These are phyloP conservation scores for Didymella arachidicola DNA, from an alignment of 2,329 filamentous ascomycete genomes.

Conservation along the genomic window DNA sequence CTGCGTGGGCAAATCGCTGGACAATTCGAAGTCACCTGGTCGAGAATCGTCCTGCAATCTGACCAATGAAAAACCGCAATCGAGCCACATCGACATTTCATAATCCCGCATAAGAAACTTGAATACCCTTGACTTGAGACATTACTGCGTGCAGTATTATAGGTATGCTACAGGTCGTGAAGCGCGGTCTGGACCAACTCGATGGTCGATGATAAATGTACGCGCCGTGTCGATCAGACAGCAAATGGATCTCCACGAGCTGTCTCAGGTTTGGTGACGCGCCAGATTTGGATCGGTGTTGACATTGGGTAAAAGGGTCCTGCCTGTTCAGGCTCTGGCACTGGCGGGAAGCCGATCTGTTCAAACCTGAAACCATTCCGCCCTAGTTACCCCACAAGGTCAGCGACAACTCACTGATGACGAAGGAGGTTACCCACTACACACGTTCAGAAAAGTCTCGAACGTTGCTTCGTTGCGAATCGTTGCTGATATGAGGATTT, in stretches of 20 bases:
- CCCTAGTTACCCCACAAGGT: conserved; percentile 49
- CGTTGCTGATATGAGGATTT: conserved; percentile 73
- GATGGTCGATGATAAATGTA: conserved; percentile 20
- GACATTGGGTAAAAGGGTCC: conserved; percentile 71
- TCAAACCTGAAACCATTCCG: conserved; percentile 48
- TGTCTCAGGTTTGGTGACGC: conserved; percentile 45
- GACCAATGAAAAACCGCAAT: conserved; percentile 31
- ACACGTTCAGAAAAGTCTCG: conserved; percentile 67
- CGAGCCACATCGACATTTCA: conserved; percentile 30
- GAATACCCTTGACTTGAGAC: conserved; percentile 25
- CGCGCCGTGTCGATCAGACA: conserved; percentile 29
- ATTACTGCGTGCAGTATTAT: conserved; percentile 29
- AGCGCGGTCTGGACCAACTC: conserved; percentile 30
- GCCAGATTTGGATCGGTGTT: conserved; percentile 67
- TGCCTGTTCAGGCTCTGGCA: conserved; percentile 55
- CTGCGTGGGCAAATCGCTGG: conserved; percentile 18
- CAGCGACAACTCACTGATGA: conserved; percentile 40
- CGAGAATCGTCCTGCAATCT: conserved; percentile 7
- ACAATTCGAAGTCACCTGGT: conserved; percentile 6
- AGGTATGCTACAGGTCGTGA: conserved; percentile 25
- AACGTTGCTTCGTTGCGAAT: conserved; percentile 76
- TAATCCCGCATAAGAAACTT: conserved; percentile 22
- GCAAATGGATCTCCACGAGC: conserved; percentile 34
- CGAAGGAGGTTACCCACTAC: conserved; percentile 56
- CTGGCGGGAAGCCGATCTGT: conserved; percentile 42